Conservation (phyloP, 768 basidiomycete species). For the Boletus fagicola region DNA sequence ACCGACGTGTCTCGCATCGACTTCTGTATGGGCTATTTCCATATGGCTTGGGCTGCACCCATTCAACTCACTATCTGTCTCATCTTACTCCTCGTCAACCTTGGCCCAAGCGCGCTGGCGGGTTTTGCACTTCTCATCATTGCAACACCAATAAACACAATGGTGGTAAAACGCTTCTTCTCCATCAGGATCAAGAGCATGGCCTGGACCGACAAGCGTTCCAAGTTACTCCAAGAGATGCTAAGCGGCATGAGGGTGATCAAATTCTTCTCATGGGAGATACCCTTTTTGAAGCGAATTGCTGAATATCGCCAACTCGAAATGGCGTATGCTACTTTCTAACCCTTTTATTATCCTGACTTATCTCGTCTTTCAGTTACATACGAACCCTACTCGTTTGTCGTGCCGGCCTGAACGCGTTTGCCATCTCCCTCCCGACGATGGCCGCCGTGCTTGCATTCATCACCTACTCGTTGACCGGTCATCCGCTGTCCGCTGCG, state of each 20-base stretch:
- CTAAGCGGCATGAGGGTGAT: conserved; percentile 88
- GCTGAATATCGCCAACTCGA: conserved; percentile 69
- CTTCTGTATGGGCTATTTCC: conserved; percentile 78
- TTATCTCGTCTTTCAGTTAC: conserved; percentile 38
- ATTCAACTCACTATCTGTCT: conserved; percentile 80
- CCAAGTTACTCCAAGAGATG: conserved; percentile 86
- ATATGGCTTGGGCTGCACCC: conserved; percentile 75
- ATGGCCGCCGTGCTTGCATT: conserved; percentile 78
- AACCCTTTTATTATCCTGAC: conserved; percentile 6
- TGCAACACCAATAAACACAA: conserved; percentile 69
- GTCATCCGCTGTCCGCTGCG: conserved; percentile 65
- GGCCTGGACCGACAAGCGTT: conserved; percentile 88
- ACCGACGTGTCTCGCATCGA: conserved; percentile 91
- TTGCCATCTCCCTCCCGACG: conserved; percentile 69
- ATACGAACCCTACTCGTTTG: conserved; percentile 66
- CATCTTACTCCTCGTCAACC: conserved; percentile 65
- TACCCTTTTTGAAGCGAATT: conserved; percentile 74
- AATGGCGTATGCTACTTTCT: conserved; percentile 45
- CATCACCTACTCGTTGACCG: conserved; percentile 72
- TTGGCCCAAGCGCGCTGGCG: conserved; percentile 60
- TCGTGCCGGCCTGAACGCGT: conserved; percentile 64
- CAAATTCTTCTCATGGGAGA: conserved; percentile 90
- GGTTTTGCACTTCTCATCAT: conserved; percentile 65
- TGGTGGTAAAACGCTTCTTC: conserved; percentile 64
- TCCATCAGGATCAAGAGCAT: conserved; percentile 68